Conservation (phyloP, 768 basidiomycete species). For the Boletus rufocinnamomeus region DNA sequence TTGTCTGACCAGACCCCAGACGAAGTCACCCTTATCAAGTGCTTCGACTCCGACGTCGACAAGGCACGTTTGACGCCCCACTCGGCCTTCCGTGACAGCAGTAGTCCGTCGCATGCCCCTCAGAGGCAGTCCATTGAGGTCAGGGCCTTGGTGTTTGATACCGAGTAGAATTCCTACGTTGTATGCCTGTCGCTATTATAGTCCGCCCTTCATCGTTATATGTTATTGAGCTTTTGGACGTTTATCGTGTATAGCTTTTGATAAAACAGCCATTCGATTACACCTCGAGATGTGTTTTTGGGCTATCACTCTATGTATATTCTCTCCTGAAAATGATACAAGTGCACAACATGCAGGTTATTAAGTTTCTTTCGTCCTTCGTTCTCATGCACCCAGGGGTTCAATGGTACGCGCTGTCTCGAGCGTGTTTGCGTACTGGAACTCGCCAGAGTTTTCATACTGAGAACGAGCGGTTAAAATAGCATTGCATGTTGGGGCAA, state of each 20-base stretch:
- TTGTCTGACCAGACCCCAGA: slow-evolving; percentile 41
- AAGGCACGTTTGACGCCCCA: slow-evolving; percentile 46
- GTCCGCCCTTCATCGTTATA: neutral
- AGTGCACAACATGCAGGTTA: neutral
- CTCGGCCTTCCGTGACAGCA: slow-evolving; percentile 41
- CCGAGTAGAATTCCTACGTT: slow-evolving; percentile 27
- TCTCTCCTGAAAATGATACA: neutral
- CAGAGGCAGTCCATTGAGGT: slow-evolving; percentile 48
- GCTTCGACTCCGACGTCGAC: slow-evolving; percentile 44
- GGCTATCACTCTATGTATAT: neutral
- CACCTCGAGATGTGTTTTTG: neutral
- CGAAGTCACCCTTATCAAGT: slow-evolving; percentile 47
- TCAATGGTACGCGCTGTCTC: slow-evolving; percentile 21
- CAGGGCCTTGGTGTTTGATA: slow-evolving; percentile 45
- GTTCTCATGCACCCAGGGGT: slow-evolving; percentile 18
- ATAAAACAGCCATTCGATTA: neutral
- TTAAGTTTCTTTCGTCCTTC: neutral
- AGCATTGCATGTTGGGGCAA: neutral
- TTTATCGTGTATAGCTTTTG: neutral
- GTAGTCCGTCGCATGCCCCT: slow-evolving; percentile 37
- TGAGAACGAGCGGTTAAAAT: slow-evolving; percentile 29
- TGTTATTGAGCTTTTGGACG: neutral
- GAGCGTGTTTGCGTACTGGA: slow-evolving; percentile 71
- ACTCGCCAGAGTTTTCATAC: slow-evolving; percentile 81
- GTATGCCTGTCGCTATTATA: neutral